Percentiles rank a stretch among this genome's conserved stretches.
Evolutionary conservation across 345 rosid species (phyloP).

Genomic region (Raphanus sativus): DNA sequence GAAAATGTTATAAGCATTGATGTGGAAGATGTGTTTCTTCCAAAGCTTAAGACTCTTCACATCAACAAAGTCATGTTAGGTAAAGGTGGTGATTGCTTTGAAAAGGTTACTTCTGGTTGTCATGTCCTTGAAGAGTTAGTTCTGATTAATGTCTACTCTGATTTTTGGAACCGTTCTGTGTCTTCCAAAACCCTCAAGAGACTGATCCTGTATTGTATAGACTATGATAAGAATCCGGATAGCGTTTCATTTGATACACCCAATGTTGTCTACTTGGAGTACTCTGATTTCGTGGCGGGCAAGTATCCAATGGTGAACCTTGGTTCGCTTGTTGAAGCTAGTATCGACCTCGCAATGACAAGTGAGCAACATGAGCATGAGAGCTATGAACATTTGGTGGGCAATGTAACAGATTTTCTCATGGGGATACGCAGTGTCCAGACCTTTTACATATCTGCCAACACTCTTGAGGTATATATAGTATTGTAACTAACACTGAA

Average conservation of each 20-base stretch:
- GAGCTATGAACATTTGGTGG: background rate
- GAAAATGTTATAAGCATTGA: background rate
- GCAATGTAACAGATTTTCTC: background rate
- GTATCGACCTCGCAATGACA: background rate
- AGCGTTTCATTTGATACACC: conserved; percentile 23
- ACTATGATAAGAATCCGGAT: background rate
- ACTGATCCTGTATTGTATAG: background rate
- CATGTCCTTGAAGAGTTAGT: conserved; percentile 10
- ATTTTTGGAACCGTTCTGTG: conserved; percentile 14
- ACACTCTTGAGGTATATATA: conserved; percentile 17
- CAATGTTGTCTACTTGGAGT: conserved; percentile 7
- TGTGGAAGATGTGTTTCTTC: background rate
- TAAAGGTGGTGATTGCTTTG: background rate
- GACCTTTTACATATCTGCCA: conserved; percentile 13
- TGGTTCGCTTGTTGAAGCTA: background rate
- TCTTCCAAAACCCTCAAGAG: conserved; percentile 12
- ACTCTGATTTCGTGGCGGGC: conserved; percentile 4
- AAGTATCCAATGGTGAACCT: conserved; percentile 18
- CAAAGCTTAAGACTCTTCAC: background rate
- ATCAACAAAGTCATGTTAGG: background rate
- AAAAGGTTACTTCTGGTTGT: background rate
- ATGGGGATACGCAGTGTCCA: conserved; percentile 20
- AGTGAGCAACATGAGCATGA: background rate
- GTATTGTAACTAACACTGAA: background rate
- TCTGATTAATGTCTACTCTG: conserved; percentile 14